Evolutionary conservation across 768 basidiomycete genomes (phyloP).

Genomic region (Tricholoma saponaceum): DNA sequence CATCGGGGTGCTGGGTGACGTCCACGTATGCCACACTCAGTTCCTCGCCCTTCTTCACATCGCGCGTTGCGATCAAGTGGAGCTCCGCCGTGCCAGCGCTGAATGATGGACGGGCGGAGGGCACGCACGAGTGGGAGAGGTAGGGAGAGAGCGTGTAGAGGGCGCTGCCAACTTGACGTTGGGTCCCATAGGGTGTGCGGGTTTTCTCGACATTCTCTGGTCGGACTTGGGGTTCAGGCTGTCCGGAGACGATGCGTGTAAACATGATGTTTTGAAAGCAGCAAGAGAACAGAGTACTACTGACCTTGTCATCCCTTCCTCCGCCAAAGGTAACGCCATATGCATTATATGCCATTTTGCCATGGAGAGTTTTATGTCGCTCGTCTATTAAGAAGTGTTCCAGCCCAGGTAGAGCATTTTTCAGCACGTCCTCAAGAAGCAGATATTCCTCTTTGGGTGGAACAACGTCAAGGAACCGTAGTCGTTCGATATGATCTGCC

Average conservation of each 20-base stretch:
- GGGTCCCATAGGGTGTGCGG: conserved; percentile 73
- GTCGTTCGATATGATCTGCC: conserved; percentile 73
- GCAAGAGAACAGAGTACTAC: conserved; percentile 15
- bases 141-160: conserved; percentile 78
- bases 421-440: conserved; percentile 51
- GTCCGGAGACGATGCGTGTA: background rate
- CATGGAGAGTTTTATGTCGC: conserved; percentile 53
- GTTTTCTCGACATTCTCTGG: conserved; percentile 74
- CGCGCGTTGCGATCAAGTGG: conserved; percentile 59
- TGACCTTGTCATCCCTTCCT: conserved; percentile 70
- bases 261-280: background rate
- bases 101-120: conserved; percentile 65
- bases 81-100: conserved; percentile 63
- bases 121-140: conserved; percentile 71
- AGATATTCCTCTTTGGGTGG: conserved; percentile 45
- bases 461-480: conserved; percentile 60
- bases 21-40: conserved; percentile 77
- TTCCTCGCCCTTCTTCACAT: conserved; percentile 72
- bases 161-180: conserved; percentile 71
- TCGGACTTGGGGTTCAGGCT: conserved; percentile 51
- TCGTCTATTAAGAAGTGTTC: conserved; percentile 69
- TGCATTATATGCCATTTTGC: conserved; percentile 74
- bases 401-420: conserved; percentile 62
- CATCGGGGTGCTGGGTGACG: conserved; percentile 49
- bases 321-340: conserved; percentile 67